Evolutionary conservation across 2,329 filamentous ascomycete genomes (phyloP), one percentile per base, ranked within the genome.

Genomic region (Clarireedia paspali): DNA sequence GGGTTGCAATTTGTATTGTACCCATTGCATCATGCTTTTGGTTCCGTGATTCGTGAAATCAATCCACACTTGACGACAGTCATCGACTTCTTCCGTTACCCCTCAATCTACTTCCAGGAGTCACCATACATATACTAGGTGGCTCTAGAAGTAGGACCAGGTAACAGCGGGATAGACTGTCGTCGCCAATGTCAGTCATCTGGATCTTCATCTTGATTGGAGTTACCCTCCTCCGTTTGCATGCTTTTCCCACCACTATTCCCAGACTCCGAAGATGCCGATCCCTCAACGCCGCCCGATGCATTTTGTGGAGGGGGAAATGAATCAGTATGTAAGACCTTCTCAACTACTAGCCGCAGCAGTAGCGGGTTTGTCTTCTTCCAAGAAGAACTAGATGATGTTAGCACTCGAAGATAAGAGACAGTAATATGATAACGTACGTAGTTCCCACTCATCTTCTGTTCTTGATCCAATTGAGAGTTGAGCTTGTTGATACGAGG

Each of bases 401-500:
- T 57, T 64, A 46, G 57, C 55, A 55, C 59, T 55, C 61, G 57
- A 17, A 36, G 34, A 5, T n/a, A 44, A 9, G 47, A 14, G 10
- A 17, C 20, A 9, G 2, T 15, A 10, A 51, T 14, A 56, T 54
- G 59, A 26, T 14, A 47, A 82, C 85, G 78, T 78, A 89, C 86
- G 77, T 88, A 99, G 77, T 97, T 97, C 66, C 95, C 95, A 63
- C 75, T 76, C 68, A 91, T 66, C 81, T 99, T 99, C 81, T 99
- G 94, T 71, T 97, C 94, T 73, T 96, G 91, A 74, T 99, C 94
- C 65, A 97, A 82, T 78, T 99, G 94, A 70, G 88, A 94, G 74
- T 91, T 86, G 69, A 84, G 77, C 82, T 99, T 99, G 83, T 99
- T 99, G 80, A 99, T 99, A 75, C 95, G 90, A 60, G 95, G 94